A percentile compares a stretch with the other conserved stretches of the same genome.
Evolutionary conservation across 176 grass and related monocot species (phyloP).

Genomic region (Aegilops tauschii): DNA sequence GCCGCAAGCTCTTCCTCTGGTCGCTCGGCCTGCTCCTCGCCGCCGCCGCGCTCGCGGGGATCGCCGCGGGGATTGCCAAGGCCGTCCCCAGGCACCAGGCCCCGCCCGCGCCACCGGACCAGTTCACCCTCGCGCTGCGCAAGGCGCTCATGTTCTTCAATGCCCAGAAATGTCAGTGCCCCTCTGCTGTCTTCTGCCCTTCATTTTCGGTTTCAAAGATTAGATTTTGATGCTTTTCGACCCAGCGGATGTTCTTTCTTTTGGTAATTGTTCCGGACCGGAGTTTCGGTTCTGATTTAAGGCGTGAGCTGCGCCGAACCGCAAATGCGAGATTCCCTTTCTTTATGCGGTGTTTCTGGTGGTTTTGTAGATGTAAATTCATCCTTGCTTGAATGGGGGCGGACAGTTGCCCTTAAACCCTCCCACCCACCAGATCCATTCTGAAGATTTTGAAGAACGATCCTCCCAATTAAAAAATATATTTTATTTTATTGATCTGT

Average conservation of each 20-base stretch:
- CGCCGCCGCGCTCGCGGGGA: conserved; percentile 50
- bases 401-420: background rate
- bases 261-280: background rate
- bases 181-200: background rate
- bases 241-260: background rate
- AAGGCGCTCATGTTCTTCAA: conserved; percentile 98
- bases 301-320: background rate
- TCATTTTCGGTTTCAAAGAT: background rate
- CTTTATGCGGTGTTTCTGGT: background rate
- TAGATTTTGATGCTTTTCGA: background rate
- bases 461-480: background rate
- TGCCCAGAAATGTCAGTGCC: conserved; percentile 80
- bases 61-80: conserved; percentile 72
- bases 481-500: background rate
- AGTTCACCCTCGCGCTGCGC: conserved; percentile 78
- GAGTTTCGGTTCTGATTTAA: background rate
- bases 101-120: conserved; percentile 61
- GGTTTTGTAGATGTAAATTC: background rate
- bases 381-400: background rate
- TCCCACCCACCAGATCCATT: conserved; percentile 14
- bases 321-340: background rate
- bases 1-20: conserved; percentile 77
- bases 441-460: background rate
- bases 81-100: conserved; percentile 53
- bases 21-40: conserved; percentile 57